A percentile compares a stretch with the other conserved stretches of the same genome.
These are phyloP conservation scores for Dactylellina haptotyla DNA, from an alignment of 2,329 filamentous ascomycete genomes.

Conservation along the genomic window DNA sequence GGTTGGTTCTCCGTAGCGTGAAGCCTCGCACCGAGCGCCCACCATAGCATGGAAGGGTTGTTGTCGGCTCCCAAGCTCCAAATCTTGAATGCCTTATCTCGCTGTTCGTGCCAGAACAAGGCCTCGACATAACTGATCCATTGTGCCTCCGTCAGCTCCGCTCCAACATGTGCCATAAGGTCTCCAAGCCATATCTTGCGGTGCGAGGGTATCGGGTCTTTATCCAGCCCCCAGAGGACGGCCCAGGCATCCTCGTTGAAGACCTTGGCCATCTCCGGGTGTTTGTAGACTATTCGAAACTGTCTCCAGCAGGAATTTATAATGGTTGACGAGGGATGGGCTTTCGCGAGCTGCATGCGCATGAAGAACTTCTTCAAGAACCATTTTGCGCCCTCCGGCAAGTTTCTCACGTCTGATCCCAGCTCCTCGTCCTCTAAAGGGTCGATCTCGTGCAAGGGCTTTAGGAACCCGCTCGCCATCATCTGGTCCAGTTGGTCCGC, in stretches of 20 bases:
- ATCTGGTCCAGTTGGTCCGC: slow-evolving; percentile 43
- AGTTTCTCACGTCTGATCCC: no score
- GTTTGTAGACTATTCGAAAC: slow-evolving; percentile 27
- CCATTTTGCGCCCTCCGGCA: not conserved
- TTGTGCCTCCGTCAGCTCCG: slow-evolving; percentile 36
- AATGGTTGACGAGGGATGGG: slow-evolving; percentile 27
- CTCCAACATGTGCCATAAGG: slow-evolving; percentile 37
- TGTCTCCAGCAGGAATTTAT: slow-evolving; percentile 32
- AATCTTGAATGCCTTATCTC: slow-evolving; percentile 37
- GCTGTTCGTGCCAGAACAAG: slow-evolving; percentile 43
- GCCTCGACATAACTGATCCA: slow-evolving; percentile 49
- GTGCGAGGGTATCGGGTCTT: slow-evolving; percentile 23
- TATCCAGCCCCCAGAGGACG: slow-evolving; percentile 36
- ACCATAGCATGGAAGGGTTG: slow-evolving; percentile 39
- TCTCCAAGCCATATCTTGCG: slow-evolving; percentile 44
- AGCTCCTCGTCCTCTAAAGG: slow-evolving; percentile 22
- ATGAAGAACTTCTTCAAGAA: slow-evolving; percentile 52
- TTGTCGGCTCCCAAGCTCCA: slow-evolving; percentile 34
- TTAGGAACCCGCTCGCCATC: slow-evolving; percentile 41
- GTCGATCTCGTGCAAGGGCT: slow-evolving; percentile 42
- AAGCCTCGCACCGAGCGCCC: slow-evolving; percentile 33
- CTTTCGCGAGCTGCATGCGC: slow-evolving; percentile 36
- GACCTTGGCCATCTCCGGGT: slow-evolving; percentile 22
- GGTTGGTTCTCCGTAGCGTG: slow-evolving; percentile 49
- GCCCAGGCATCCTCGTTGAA: slow-evolving; percentile 48